Percentiles rank a stretch among this genome's conserved stretches.
These are phyloP conservation scores for Chamaecrista fasciculata DNA, from an alignment of 306 rosid species.

Conservation along the genomic window DNA sequence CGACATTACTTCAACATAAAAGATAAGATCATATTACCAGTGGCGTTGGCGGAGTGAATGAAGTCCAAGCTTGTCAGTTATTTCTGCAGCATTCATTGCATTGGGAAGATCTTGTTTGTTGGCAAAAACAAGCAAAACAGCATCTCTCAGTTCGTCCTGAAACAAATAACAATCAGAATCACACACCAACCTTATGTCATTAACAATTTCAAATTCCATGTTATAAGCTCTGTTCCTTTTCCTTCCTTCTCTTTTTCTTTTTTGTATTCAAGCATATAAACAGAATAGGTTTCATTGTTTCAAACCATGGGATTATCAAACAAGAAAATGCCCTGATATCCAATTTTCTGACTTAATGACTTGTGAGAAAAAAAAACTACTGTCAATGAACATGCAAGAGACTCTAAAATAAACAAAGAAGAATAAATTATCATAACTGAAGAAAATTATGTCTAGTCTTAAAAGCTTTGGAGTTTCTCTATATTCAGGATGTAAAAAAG, in stretches of 20 bases:
- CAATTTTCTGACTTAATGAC: background rate
- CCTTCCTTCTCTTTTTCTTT: background rate
- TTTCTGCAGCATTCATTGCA: slow-evolving; percentile 99
- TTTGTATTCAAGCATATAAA: background rate
- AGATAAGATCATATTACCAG: slow-evolving; percentile 54
- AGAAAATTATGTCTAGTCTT: background rate
- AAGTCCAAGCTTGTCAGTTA: slow-evolving; percentile 96
- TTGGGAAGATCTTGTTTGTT: slow-evolving; percentile 76
- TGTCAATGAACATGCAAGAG: background rate
- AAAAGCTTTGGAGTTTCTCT: background rate
- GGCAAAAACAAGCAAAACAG: slow-evolving; percentile 14
- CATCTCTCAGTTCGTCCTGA: slow-evolving; percentile 15
- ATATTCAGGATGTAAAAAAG: background rate
- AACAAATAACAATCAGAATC: background rate
- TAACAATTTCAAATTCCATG: slow-evolving; percentile 8
- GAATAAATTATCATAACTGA: background rate
- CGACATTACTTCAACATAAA: slow-evolving; percentile 14
- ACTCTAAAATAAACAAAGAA: background rate
- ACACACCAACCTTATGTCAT: background rate
- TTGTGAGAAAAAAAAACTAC: slow-evolving; percentile 6
- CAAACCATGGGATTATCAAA: background rate
- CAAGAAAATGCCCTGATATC: background rate
- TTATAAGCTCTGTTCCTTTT: background rate
- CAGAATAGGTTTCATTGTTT: background rate
- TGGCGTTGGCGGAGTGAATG: slow-evolving; percentile 98